phyloP scores from a whole-genome alignment of 495 filamentous ascomycete genomes.

The Xylaria venustula region DNA sequence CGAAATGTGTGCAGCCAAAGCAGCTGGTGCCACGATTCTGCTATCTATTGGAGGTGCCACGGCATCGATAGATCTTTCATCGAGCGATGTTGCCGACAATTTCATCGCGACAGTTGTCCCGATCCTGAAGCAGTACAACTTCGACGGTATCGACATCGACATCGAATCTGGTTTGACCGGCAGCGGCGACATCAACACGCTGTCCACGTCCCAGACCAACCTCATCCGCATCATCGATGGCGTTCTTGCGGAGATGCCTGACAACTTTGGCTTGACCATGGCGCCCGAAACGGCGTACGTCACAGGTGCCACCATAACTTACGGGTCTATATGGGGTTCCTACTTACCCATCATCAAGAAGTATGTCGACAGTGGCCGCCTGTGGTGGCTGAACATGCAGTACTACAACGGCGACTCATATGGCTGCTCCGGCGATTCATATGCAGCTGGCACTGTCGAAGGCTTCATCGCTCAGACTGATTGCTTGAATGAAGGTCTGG shows the following conservation, averaged over 20 bases:
- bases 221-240: constrained; percentile 27
- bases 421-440: constrained; percentile 22
- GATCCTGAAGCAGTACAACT: constrained; percentile 23
- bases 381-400: constrained; percentile 28
- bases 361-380: constrained; percentile 23
- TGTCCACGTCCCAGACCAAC: constrained; percentile 22
- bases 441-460: constrained; percentile 19
- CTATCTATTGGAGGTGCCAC: constrained; percentile 56
- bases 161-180: constrained; percentile 26
- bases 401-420: constrained; percentile 28
- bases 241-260: constrained; percentile 21
- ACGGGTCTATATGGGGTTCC: constrained; percentile 24
- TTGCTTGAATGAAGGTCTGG: constrained; percentile 21
- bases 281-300: constrained; percentile 26
- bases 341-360: constrained; percentile 29
- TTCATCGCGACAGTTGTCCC: constrained; percentile 24
- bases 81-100: constrained; percentile 19
- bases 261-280: constrained; percentile 28
- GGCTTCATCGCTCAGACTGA: constrained; percentile 28
- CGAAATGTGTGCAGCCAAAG: constrained; percentile 24
- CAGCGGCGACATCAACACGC: constrained; percentile 18
- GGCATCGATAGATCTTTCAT: constrained; percentile 34
- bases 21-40: constrained; percentile 43
- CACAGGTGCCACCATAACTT: constrained; percentile 18
- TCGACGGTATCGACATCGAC: constrained; percentile 27